Evolutionary conservation across 1,139 yeast genomes (phyloP), one percentile per base, ranked within the genome.

Genomic region (Taphrina wiesneri): DNA sequence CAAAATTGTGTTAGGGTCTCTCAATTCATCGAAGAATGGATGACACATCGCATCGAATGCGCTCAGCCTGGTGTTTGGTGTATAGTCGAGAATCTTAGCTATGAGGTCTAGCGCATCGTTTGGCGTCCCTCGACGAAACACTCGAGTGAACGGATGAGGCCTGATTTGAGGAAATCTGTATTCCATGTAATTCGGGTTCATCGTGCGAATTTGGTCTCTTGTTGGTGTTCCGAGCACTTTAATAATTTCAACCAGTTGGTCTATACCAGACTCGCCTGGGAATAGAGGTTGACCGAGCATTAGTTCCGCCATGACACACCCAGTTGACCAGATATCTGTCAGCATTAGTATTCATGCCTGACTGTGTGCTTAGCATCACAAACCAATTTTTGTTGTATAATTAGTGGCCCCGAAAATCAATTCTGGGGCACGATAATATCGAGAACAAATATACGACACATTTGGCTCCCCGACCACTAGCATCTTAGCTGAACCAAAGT

Each of bases 171-270:
- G 99, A 81, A 93, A 93, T 74, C 90, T 89, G 78, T 93, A 97
- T 76, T 93, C 99, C 87, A 90, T 89, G 79, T 93, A 95, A 77
- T 91, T 92, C 68, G 97, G 96, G 77, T 93, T 93, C 99, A 93
- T 93, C 70, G 92, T 85, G 75, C 87, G 84, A 72, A 93, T 93
- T 77, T 93, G 97, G 62, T 91, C 97, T 69, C 89, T 85, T 25
- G 96, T 82, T 17, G 99, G 99, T 0, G 99, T 93, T 13, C 99
- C 99, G 74, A 93, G 81, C 34, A 93, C 90, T 77, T 93, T 93
- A 76, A 93, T 93, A 73, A 93, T 93, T 77, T 93, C 99, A 28
- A 93, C 99, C 74, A 93, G 83, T 77, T 93, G 99, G 77, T 93
- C 99, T 70, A 93, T 92, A 59, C 99, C 98, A 68, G 93, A 87